Evolutionary conservation across 2,329 filamentous ascomycete species (phyloP), one percentile per base, ranked within the genome.

Genomic region (Sporothrix curviconia): DNA sequence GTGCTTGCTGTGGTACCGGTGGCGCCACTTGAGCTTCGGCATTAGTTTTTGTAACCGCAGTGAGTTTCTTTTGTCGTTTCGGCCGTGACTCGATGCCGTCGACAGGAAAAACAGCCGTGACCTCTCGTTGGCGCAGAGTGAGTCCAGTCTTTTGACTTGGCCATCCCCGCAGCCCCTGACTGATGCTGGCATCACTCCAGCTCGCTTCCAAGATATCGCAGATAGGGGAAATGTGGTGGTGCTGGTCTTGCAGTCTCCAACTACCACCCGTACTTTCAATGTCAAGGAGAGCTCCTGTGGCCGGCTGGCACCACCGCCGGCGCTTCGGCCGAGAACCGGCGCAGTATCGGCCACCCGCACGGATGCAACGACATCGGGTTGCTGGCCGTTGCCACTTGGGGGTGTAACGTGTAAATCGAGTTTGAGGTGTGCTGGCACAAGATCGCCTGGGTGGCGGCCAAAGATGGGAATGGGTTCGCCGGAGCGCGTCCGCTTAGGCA

Each of bases 401-500:
- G 51, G 25, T 15, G 37, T n/a, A 30, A 54, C 14, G 8, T 34
- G 37, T 1, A 54, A 17, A 19, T 44, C 51, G 6, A 44, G 2
- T 25, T 54, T 43, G 4, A 54, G n/a, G n/a, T 43, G 51, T 6
- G 39, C 39, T 3, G 37, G 37, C 9, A 19, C 7, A n/a, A 54
- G 24, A 6, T 19, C 25, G 25, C 22, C 39, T 4, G n/a, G 25
- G 19, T 43, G 25, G 11, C 8, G 50, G 17, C 24, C 37, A 15
- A 43, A 12, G n/a, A 53, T 34, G 39, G 51, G 25, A 17, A 54
- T 25, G 12, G 51, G 25, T 14, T 54, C 9, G 19, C 39, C 51
- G 39, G 39, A 43, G 17, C 40, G 24, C 28, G 39, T 44, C 28
- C 39, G 51, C 28, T 54, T 54, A n/a, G 51, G 51, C 39, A 54